phyloP scores from a whole-genome alignment of 768 basidiomycete genomes.

The Amanita molliuscula region DNA sequence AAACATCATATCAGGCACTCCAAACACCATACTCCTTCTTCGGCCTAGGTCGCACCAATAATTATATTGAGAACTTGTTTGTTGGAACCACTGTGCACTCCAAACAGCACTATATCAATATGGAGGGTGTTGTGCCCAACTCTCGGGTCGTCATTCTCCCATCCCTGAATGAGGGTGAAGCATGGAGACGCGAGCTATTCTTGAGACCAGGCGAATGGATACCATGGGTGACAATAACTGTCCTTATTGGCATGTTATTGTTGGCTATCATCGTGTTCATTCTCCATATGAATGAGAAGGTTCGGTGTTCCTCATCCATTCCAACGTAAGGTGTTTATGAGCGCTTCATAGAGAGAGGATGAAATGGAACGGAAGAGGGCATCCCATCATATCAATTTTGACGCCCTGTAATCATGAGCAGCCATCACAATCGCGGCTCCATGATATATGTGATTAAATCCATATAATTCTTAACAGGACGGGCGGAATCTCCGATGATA shows the following conservation, averaged over 20 bases:
- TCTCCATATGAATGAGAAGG: slow-evolving; percentile 90
- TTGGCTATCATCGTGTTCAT: slow-evolving; percentile 79
- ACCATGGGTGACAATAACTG: slow-evolving; percentile 90
- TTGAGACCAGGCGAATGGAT: slow-evolving; percentile 95
- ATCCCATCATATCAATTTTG: slow-evolving; percentile 97
- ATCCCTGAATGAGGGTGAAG: slow-evolving; percentile 38
- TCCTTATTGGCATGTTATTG: slow-evolving; percentile 60
- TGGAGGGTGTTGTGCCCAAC: slow-evolving; percentile 97
- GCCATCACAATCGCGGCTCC: not conserved
- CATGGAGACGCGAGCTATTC: slow-evolving; percentile 86
- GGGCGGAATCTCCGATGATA: not conserved
- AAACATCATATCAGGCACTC: slow-evolving; percentile 85
- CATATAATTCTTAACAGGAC: not conserved
- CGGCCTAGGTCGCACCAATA: slow-evolving; percentile 95
- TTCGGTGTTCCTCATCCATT: slow-evolving; percentile 21
- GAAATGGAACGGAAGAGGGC: slow-evolving; percentile 81
- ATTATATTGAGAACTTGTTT: slow-evolving; percentile 98
- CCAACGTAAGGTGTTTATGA: slow-evolving; percentile 6
- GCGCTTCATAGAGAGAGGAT: slow-evolving; percentile 66
- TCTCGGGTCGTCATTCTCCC: slow-evolving; percentile 95
- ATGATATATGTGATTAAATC: not conserved
- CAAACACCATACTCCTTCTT: slow-evolving; percentile 92
- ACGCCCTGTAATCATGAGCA: slow-evolving; percentile 55
- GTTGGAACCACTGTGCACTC: slow-evolving; percentile 82
- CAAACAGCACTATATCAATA: slow-evolving; percentile 69